These are phyloP conservation scores for Daldinia concentrica DNA, from an alignment of 495 filamentous ascomycete genomes.

Conservation along the genomic window DNA sequence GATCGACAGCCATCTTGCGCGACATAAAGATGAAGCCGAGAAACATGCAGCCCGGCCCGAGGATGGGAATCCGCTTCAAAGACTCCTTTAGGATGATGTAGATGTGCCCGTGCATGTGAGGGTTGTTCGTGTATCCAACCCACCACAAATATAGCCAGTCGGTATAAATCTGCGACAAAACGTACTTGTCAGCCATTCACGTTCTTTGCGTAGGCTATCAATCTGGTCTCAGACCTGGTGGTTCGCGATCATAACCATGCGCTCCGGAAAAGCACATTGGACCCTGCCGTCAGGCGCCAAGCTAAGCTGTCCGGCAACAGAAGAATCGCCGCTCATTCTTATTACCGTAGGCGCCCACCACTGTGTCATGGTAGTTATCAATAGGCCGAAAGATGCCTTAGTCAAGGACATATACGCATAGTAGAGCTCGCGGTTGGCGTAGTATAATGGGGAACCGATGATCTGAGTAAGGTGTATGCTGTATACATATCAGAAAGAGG, in stretches of 20 bases:
- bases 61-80: slow-evolving; percentile 76
- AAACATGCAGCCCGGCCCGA: slow-evolving; percentile 84
- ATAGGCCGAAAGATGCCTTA: slow-evolving; percentile 77
- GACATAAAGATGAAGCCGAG: slow-evolving; percentile 87
- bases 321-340: slow-evolving; percentile 78
- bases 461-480: slow-evolving; percentile 73
- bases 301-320: slow-evolving; percentile 72
- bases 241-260: slow-evolving; percentile 83
- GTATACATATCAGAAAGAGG: slow-evolving; percentile 25
- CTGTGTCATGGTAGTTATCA: slow-evolving; percentile 78
- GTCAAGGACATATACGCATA: slow-evolving; percentile 81
- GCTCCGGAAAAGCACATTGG: slow-evolving; percentile 77
- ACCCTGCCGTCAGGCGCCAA: slow-evolving; percentile 71
- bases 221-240: slow-evolving; percentile 67
- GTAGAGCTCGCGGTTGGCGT: slow-evolving; percentile 72
- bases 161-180: slow-evolving; percentile 70
- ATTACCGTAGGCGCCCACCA: slow-evolving; percentile 83
- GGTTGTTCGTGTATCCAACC: slow-evolving; percentile 75
- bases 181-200: slow-evolving; percentile 22
- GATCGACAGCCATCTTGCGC: slow-evolving; percentile 81
- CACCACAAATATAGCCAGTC: slow-evolving; percentile 94
- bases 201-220: slow-evolving; percentile 1
- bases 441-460: slow-evolving; percentile 74
- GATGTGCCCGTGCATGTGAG: slow-evolving; percentile 79
- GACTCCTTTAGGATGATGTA: slow-evolving; percentile 89